These are phyloP conservation scores for Cadophora luteo-olivacea DNA, from an alignment of 2,329 filamentous ascomycete genomes.

Conservation along the genomic window DNA sequence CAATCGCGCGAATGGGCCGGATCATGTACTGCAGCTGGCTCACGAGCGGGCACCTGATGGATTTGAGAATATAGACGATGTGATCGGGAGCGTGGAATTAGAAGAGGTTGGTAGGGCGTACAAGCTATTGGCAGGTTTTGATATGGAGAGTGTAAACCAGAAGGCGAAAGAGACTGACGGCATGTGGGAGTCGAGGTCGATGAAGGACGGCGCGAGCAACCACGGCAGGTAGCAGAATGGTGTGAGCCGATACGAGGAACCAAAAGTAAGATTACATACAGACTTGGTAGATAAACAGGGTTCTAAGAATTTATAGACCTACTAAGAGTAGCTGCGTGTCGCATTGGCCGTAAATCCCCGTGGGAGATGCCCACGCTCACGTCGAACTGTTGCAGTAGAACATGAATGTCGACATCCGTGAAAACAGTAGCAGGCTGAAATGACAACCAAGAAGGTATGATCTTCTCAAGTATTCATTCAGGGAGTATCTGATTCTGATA, in stretches of 20 bases:
- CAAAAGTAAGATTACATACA: too few species aligned
- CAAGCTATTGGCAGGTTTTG: constrained; percentile 53
- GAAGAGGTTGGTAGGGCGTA: constrained; percentile 47
- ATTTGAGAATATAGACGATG: constrained; percentile 49
- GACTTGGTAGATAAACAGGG: too few species aligned
- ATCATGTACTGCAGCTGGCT: constrained; percentile 53
- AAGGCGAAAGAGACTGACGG: constrained; percentile 48
- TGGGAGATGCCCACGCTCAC: too few species aligned
- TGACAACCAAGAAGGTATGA: neutral
- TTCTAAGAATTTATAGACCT: too few species aligned
- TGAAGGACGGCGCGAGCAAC: neutral
- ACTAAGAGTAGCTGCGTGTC: too few species aligned
- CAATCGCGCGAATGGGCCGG: constrained; percentile 53
- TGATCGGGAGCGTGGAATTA: constrained; percentile 49
- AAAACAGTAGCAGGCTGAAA: neutral
- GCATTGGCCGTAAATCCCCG: too few species aligned
- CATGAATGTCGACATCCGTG: too few species aligned
- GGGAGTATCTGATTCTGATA: constrained; percentile 8
- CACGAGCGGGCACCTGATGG: constrained; percentile 52
- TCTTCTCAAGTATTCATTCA: neutral
- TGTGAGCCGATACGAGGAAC: neutral
- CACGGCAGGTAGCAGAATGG: neutral
- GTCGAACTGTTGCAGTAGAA: too few species aligned
- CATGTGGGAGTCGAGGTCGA: constrained; percentile 22
- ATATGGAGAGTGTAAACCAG: constrained; percentile 52